These are phyloP conservation scores for Penicillium daleae DNA, from an alignment of 495 filamentous ascomycete genomes.

Conservation along the genomic window DNA sequence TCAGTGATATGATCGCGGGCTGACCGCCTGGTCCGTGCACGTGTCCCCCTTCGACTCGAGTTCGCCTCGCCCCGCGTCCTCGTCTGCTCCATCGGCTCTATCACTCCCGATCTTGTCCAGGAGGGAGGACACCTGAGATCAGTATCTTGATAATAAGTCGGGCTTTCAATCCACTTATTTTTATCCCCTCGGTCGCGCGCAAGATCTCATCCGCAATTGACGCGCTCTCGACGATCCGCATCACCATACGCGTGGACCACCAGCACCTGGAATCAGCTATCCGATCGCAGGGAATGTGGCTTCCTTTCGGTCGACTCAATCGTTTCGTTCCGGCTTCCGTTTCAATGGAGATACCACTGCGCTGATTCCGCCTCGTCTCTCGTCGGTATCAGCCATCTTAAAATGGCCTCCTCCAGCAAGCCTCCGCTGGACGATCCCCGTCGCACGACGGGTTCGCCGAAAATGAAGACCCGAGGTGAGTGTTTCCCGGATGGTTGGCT, in stretches of 20 bases:
- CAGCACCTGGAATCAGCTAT: slow-evolving; percentile 19
- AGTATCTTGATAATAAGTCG: slow-evolving; percentile 19
- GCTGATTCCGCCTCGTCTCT: slow-evolving; percentile 37
- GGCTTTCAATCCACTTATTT: slow-evolving; percentile 9
- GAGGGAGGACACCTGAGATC: slow-evolving; percentile 23
- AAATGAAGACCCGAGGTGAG: slow-evolving; percentile 67
- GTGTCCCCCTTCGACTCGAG: slow-evolving; percentile 31
- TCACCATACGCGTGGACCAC: slow-evolving; percentile 22
- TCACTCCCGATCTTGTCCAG: slow-evolving; percentile 24
- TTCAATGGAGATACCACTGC: slow-evolving; percentile 50
- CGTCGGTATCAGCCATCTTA: slow-evolving; percentile 36
- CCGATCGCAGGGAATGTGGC: slow-evolving; percentile 47
- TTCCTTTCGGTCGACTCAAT: slow-evolving; percentile 39
- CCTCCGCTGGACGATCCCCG: slow-evolving; percentile 50
- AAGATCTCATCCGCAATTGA: slow-evolving; percentile 24
- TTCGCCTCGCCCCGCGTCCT: slow-evolving; percentile 37
- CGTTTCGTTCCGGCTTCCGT: slow-evolving; percentile 32
- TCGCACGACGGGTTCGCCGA: slow-evolving; percentile 58
- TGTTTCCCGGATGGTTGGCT: background rate
- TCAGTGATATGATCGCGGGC: slow-evolving; percentile 17
- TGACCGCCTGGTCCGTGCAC: slow-evolving; percentile 40
- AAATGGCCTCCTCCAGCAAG: slow-evolving; percentile 50
- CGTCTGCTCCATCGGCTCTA: slow-evolving; percentile 25
- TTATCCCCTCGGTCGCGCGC: slow-evolving; percentile 14
- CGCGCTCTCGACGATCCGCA: slow-evolving; percentile 24